phyloP scores from a whole-genome alignment of 768 basidiomycete genomes.

The Boletus patriciae region DNA sequence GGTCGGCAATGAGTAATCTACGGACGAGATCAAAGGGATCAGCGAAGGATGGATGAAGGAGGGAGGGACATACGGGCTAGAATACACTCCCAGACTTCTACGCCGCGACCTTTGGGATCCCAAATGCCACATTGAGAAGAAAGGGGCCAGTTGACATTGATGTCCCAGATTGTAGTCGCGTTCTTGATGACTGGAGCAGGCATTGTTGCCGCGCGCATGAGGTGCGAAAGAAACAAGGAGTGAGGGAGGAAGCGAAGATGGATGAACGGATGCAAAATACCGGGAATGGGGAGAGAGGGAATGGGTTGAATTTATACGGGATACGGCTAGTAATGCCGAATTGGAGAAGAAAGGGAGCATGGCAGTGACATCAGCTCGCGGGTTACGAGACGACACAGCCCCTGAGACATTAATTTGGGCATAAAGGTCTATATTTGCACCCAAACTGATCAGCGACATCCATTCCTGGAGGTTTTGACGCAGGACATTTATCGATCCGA shows the following conservation, averaged over 20 bases:
- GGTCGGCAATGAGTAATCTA: constrained; percentile 60
- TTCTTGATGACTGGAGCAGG: constrained; percentile 49
- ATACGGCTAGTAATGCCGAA: constrained; percentile 26
- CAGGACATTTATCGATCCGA: constrained; percentile 21
- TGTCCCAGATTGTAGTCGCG: constrained; percentile 70
- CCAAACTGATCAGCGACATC: constrained; percentile 5
- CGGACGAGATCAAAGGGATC: constrained; percentile 3
- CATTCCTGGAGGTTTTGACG: constrained; percentile 2
- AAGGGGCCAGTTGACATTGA: constrained; percentile 61
- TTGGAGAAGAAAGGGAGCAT: constrained; percentile 31
- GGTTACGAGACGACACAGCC: constrained; percentile 30
- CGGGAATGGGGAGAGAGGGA: constrained; percentile 1
- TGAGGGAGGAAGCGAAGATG: neutral
- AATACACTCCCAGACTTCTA: constrained; percentile 77
- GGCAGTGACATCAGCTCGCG: constrained; percentile 34
- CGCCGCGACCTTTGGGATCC: constrained; percentile 64
- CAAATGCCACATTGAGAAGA: constrained; percentile 71
- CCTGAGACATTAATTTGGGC: constrained; percentile 25
- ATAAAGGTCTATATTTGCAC: constrained; percentile 15
- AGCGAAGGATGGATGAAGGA: neutral
- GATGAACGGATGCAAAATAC: constrained; percentile 8
- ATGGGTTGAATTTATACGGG: constrained; percentile 31
- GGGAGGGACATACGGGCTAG: constrained; percentile 50
- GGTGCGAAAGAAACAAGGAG: neutral
- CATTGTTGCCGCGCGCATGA: constrained; percentile 27